Base-by-base conservation (phyloP, 2,329 filamentous ascomycete species). In the Pleoardoris graminearum region DNA sequence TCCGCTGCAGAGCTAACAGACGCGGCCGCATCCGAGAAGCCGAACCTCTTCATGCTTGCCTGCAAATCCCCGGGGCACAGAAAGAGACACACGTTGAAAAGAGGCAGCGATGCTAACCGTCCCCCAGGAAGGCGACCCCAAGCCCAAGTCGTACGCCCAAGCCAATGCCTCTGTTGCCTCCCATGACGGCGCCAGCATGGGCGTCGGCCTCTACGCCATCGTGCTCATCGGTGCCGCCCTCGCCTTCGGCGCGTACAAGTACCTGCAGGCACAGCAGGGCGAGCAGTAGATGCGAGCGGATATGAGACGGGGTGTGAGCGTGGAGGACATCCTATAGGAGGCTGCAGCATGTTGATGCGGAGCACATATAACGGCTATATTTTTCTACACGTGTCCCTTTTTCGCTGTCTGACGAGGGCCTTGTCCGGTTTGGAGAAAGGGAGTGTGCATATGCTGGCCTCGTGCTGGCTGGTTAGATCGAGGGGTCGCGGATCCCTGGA, bases 191-290 rank as follows among this genome's bases (percentile, higher is more conserved):
- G 75, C 82, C 48, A 83, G 87, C 62, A 65, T 91, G 54, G 90
- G 91, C 68, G 79, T 95, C 61, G 89, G 87, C 55, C 80, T 95
- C 65, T 97, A 97, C 79, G 89, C 86, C 54, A 65, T 96, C 63
- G 75, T 97, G 66, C 80, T 96, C 63, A 72, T 93, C 61, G 91
- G 91, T 66, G 92, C 87, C 62, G 80, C 85, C 43, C 74, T 85
- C 57, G 91, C 90, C 59, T 97, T 90, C 79, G 83, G 83, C 65
- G 89, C 83, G 67, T 97, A 93, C 82, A 87, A 92, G 77, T 96
- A 94, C 80, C 75, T 95, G 66, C 86, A 93, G 80, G 77, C 81
- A 50, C 62, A 69, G 60, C 59, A 66, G 57, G 58, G 44, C 5
- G 33, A 47, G 44, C 44, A 37, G 44, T 47, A 47, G 23, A 21